Percentiles rank a stretch among this genome's conserved stretches.
Evolutionary conservation across 148 eudicot genomes (phyloP).

Genomic region (Nepenthes gracilis): DNA sequence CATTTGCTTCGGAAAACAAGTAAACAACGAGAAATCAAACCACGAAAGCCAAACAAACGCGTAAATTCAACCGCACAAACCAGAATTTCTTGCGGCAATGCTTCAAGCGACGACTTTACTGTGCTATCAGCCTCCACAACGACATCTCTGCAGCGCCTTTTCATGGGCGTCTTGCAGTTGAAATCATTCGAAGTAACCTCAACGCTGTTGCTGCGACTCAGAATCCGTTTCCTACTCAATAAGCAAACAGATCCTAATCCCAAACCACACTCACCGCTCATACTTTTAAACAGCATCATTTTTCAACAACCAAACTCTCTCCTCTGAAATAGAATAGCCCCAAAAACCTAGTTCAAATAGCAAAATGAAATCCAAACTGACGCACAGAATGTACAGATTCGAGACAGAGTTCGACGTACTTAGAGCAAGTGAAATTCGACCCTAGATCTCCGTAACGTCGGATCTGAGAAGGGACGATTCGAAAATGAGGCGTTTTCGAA

Average conservation of each 20-base stretch:
- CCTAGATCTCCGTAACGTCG: no score
- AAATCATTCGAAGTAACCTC: conserved; percentile 26
- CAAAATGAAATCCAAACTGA: no score
- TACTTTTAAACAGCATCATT: conserved; percentile 38
- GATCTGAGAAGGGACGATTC: no score
- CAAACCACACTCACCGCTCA: conserved; percentile 14
- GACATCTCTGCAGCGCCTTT: conserved; percentile 19
- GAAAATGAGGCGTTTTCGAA: no score
- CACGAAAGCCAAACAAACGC: neutral
- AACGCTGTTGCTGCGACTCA: conserved; percentile 19
- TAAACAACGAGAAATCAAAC: neutral
- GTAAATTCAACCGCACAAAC: conserved; percentile 14
- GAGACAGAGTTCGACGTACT: no score
- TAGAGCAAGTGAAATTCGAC: no score
- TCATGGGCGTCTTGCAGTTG: conserved; percentile 19
- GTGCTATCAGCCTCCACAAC: neutral
- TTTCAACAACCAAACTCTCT: neutral
- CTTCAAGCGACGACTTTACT: conserved; percentile 32
- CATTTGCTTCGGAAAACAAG: neutral
- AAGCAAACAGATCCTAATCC: conserved; percentile 29
- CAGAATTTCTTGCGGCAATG: conserved; percentile 68
- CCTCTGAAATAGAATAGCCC: no score
- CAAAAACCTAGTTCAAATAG: no score
- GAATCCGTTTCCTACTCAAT: conserved; percentile 57
- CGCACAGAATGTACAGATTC: no score